Conservation (phyloP, 768 basidiomycete genomes). For the Filobasidium floriforme region DNA sequence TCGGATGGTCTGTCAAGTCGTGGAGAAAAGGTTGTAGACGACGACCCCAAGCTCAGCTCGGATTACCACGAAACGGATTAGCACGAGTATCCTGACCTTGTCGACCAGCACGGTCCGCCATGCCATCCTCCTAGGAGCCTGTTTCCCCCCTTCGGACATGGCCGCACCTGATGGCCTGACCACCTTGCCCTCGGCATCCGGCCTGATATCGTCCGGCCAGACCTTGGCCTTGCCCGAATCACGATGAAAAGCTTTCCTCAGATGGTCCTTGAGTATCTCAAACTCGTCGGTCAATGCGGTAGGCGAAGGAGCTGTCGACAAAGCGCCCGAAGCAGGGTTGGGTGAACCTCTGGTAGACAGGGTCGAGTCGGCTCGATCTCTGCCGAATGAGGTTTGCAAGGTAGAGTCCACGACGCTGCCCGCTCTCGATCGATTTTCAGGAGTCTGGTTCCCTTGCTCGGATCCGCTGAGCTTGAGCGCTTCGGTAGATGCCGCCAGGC, state of each 20-base stretch:
- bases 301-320: not conserved
- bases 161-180: not conserved
- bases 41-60: not conserved
- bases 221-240: slow-evolving; percentile 34
- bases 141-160: not conserved
- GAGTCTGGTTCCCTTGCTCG: not conserved
- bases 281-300: slow-evolving; percentile 25
- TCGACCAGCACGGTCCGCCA: slow-evolving; percentile 68
- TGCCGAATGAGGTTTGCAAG: too few species aligned
- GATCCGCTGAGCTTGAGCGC: not conserved
- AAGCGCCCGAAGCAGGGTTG: not conserved
- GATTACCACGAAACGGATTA: not conserved
- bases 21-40: not conserved
- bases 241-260: slow-evolving; percentile 29
- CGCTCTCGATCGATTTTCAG: not conserved
- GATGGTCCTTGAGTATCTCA: slow-evolving; percentile 29
- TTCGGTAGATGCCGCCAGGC: not conserved
- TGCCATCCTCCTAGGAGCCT: not conserved
- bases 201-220: slow-evolving; percentile 26
- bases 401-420: not conserved
- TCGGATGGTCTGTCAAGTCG: slow-evolving; percentile 53
- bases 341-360: too few species aligned
- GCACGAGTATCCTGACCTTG: slow-evolving; percentile 49
- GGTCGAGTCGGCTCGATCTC: too few species aligned
- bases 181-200: not conserved